Percentiles rank a stretch among this genome's conserved stretches.
These are phyloP conservation scores for Tetracentron sinense DNA, from an alignment of 164 flowering plant species.

Conservation along the genomic window DNA sequence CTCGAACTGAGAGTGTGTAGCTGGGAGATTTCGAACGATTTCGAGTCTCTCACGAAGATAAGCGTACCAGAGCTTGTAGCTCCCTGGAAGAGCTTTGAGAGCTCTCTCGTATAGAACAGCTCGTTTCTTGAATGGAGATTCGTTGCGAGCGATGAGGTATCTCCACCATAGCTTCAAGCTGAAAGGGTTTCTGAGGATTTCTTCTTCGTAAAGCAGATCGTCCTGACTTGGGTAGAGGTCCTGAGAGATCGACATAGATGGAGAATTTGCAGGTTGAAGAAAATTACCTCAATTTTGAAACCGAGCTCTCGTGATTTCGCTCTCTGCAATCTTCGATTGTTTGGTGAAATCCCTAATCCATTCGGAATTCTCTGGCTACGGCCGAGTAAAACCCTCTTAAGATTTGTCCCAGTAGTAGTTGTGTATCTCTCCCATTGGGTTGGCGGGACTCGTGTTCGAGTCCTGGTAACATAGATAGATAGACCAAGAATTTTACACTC, in stretches of 20 bases:
- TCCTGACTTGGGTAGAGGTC: constrained; percentile 66
- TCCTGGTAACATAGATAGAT: no score
- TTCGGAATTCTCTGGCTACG: no score
- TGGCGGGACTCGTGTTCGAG: no score
- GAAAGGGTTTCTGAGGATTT: constrained; percentile 76
- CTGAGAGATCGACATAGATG: constrained; percentile 29
- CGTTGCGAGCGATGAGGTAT: constrained; percentile 57
- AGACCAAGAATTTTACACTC: no score
- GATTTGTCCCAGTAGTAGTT: no score
- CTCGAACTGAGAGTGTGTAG: constrained; percentile 51
- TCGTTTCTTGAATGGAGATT: constrained; percentile 66
- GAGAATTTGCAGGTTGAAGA: background rate
- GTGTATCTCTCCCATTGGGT: no score
- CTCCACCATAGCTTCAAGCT: constrained; percentile 89
- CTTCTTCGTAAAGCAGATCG: constrained; percentile 81
- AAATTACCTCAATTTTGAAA: no score
- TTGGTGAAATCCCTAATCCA: no score
- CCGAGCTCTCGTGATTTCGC: no score
- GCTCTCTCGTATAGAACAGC: constrained; percentile 79
- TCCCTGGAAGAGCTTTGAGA: constrained; percentile 80
- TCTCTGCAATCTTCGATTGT: no score
- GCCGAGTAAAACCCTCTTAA: no score
- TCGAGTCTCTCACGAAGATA: constrained; percentile 84
- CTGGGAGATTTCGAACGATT: constrained; percentile 51
- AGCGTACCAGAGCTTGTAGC: constrained; percentile 95